These are phyloP conservation scores for Nitzschia inconspicua DNA, from an alignment of 108 stramenopile species.

Conservation along the genomic window DNA sequence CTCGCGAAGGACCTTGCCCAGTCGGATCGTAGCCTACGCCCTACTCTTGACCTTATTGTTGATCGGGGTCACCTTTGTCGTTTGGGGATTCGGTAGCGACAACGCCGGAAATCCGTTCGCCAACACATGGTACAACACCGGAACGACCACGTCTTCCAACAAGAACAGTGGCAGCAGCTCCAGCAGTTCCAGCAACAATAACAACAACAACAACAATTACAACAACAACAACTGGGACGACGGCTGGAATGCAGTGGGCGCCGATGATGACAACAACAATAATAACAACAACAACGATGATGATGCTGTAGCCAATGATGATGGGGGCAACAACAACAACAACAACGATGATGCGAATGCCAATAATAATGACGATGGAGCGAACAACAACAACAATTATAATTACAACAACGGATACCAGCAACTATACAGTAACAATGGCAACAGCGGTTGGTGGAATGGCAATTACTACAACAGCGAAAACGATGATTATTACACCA, in stretches of 20 bases:
- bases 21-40: constrained; percentile 50
- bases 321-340: constrained; percentile 12
- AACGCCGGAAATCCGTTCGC: constrained; percentile 15
- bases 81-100: constrained; percentile 67
- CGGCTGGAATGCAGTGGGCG: not conserved
- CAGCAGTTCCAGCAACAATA: not conserved
- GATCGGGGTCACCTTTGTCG: constrained; percentile 52
- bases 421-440: not conserved
- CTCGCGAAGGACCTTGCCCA: constrained; percentile 33
- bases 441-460: not conserved
- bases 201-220: constrained; percentile 5
- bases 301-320: not conserved
- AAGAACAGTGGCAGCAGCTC: constrained; percentile 1
- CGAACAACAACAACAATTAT: not conserved
- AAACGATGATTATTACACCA: constrained; percentile 16
- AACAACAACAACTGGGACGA: constrained; percentile 12
- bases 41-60: constrained; percentile 51
- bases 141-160: no score
- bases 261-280: not conserved
- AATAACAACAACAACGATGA: constrained; percentile 13
- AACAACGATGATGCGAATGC: constrained; percentile 13
- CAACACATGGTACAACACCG: constrained; percentile 13
- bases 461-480: constrained; percentile 8
- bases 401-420: not conserved
- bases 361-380: constrained; percentile 20